Base-by-base conservation (phyloP, 2,329 filamentous ascomycete genomes). In the Talaromyces sp. region DNA sequence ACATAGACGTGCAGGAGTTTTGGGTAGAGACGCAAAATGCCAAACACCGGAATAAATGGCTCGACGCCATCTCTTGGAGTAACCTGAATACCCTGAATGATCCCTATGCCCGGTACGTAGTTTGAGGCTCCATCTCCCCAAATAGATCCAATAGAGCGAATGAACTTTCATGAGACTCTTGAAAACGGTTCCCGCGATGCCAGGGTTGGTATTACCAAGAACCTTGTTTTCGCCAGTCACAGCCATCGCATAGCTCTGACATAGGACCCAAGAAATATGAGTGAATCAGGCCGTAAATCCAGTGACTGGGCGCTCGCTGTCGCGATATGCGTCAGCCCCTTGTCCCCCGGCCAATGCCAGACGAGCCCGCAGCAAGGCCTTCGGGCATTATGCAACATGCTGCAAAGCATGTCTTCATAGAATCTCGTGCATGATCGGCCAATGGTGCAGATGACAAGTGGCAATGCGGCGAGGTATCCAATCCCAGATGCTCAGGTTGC, bases 401-500 rank as follows among this genome's bases (percentile, higher is more conserved):
- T 52, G 46, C 49, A 54, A 38, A 31, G 43, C 24, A 52, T 29
- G 58, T 51, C 4, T 55, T 27, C 32, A 55, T 61, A 29, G 51
- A 41, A 31, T 52, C 43, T 35, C 32, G 38, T 55, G 31, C 52
- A 43, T 13, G 38, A 58, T 54, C 56, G 56, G 10, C 59, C 59
- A 61, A 61, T 61, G 27, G 31, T 49, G 49, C 59, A 50, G 10
- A 55, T 49, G 55, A 61, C 56, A 61, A 52, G 51, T 61, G 59
- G 56, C 56, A 61, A 43, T 50, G n/a, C 41, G 35, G 26, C 24
- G 29, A 50, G 17, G n/a, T 5, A n/a, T 31, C 35, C 19, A 61
- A 46, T 46, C 41, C 58, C 43, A 52, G 27, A 52, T 14, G 13
- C 8, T 31, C 49, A 52, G 49, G 49, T 26, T 52, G 49, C 49